Base-by-base conservation (phyloP, 73 alveolate genomes). In the Urostyla sp. region DNA sequence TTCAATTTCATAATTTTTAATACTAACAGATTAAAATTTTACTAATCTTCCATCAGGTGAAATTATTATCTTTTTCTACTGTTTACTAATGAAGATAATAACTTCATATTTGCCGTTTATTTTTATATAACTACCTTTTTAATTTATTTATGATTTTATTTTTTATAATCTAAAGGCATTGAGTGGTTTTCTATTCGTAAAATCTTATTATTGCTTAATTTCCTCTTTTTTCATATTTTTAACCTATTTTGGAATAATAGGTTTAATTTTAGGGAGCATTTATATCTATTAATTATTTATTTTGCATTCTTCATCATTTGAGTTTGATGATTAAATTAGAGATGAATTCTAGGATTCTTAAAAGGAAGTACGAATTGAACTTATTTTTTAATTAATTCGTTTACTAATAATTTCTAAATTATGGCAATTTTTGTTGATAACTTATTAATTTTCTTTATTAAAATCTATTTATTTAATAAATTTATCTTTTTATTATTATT, bases 1-100 rank as follows among this genome's bases (percentile, higher is more conserved):
- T 6, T 69, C 67, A 36, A 69, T 53, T n/a, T 7, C 60, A 48
- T 5, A 27, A 6, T 11, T 48, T 24, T 48, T 48, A 10, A 49
- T 2, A 4, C 43, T 59, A 16, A 69, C 24, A 5, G 53, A 48
- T 56, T 40, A 56, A 1, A 75, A 21, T 27, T 26, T 5, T 16
- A 75, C 51, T 18, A 6, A 35, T 27, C 57, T 8, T 2, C 87
- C 87, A 55, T 56, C 44, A 1, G 87, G 87, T 7, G 87, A 75
- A 11, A 75, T 56, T 38, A 38, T 56, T 0, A 75, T 50, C 45
- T 50, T 56, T 27, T 75, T 75, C 54, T 18, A 34, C 44, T 55
- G 31, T 37, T 75, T 75, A 10, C 27, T 1, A 0, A 75, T 20
- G 13, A 49, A 21, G 48, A 52, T 6, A 8, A 50, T 78, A 15